Evolutionary conservation across 2,329 filamentous ascomycete species (phyloP).

Genomic region (Grosmannia huntii): DNA sequence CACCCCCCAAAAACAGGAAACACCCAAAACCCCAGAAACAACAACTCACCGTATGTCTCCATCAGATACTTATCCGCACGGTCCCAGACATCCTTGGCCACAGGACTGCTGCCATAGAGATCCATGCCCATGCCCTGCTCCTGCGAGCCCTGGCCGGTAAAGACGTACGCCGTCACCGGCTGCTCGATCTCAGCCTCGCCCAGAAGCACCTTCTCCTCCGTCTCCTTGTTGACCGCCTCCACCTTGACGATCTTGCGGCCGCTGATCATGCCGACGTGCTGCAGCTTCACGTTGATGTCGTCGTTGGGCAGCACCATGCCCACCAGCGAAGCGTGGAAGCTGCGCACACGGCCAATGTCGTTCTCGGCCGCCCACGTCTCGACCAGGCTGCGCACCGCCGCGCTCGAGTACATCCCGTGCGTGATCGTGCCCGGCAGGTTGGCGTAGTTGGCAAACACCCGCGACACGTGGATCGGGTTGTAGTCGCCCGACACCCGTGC

Average conservation of each 20-base stretch:
- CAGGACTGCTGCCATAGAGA: conserved; percentile 81
- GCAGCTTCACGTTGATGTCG: conserved; percentile 83
- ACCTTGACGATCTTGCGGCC: conserved; percentile 99
- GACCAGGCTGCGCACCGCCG: conserved; percentile 85
- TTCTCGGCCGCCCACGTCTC: conserved; percentile 99
- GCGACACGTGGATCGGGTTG: conserved; percentile 97
- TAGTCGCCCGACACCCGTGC: conserved; percentile 95
- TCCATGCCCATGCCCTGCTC: conserved; percentile 99
- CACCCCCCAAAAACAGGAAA: too few relatives aligned
- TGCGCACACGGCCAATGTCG: conserved; percentile 90
- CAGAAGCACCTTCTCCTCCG: conserved; percentile 87
- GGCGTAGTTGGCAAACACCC: conserved; percentile 91
- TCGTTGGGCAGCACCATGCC: conserved; percentile 98
- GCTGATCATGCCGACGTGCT: conserved; percentile 94
- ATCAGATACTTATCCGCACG: conserved; percentile 95
- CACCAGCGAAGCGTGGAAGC: conserved; percentile 93
- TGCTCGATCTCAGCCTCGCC: conserved; percentile 97
- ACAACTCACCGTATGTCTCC: conserved; percentile 83
- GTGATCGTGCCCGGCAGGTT: conserved; percentile 95
- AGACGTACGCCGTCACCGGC: conserved; percentile 91
- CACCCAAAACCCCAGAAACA: too few relatives aligned
- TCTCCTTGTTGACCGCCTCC: conserved; percentile 89
- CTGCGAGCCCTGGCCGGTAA: conserved; percentile 95
- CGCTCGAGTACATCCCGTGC: conserved; percentile 98
- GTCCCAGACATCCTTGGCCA: conserved; percentile 97